Evolutionary conservation across 2,329 filamentous ascomycete genomes (phyloP).

Genomic region (Trichophyton schoenleinii): DNA sequence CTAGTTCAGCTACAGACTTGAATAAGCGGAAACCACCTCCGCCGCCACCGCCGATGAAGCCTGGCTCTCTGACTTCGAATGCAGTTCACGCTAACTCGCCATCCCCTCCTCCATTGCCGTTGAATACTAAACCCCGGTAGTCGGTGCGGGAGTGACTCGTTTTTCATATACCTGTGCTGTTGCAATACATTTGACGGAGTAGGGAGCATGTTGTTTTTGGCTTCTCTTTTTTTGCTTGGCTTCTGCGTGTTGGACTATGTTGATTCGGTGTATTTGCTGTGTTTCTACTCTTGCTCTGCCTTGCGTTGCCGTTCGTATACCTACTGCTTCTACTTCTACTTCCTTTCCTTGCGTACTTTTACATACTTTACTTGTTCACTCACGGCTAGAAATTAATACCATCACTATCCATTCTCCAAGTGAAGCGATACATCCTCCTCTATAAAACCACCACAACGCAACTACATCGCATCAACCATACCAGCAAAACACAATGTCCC

Average conservation of each 20-base stretch:
- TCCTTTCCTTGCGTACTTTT: no score
- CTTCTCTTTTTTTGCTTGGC: neutral
- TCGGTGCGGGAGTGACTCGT: neutral
- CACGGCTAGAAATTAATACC: no score
- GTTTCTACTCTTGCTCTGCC: neutral
- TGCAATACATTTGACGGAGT: neutral
- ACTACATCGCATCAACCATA: no score
- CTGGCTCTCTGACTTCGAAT: slow-evolving; percentile 31
- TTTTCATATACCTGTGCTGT: neutral
- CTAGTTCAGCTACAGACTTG: slow-evolving; percentile 20
- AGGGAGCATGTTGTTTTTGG: neutral
- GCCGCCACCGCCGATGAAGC: slow-evolving; percentile 47
- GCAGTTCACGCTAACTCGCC: slow-evolving; percentile 12
- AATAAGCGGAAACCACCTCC: slow-evolving; percentile 41
- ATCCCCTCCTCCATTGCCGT: slow-evolving; percentile 44
- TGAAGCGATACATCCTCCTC: no score
- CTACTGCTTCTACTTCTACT: neutral
- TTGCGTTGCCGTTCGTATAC: neutral
- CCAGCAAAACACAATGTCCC: neutral
- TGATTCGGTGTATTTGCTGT: no score
- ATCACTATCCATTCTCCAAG: no score
- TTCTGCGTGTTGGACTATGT: neutral
- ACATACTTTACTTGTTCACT: neutral
- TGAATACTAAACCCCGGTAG: slow-evolving; percentile 44
- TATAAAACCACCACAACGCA: no score